Conservation (phyloP, 768 basidiomycete genomes). For the Strobilomyces dryophilus region DNA sequence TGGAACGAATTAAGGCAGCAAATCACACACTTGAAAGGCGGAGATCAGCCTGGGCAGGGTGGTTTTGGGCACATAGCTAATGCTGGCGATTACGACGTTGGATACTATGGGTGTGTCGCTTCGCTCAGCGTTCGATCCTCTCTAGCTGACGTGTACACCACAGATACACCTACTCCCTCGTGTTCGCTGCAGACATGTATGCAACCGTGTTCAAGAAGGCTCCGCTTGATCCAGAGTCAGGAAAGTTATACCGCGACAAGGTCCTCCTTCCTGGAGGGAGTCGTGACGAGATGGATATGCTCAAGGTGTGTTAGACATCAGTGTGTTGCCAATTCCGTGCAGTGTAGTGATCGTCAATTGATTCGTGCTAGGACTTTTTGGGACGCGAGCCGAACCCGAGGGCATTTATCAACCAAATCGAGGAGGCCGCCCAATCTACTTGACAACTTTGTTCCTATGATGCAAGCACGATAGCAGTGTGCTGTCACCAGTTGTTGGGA, state of each 20-base stretch:
- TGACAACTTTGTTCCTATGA: neutral
- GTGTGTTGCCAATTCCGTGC: neutral
- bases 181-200: conserved; percentile 56
- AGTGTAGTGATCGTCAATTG: neutral
- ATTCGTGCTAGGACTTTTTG: conserved; percentile 58
- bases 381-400: conserved; percentile 71
- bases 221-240: conserved; percentile 63
- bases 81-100: conserved; percentile 59
- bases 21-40: conserved; percentile 62
- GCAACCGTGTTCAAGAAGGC: conserved; percentile 72
- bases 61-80: conserved; percentile 63
- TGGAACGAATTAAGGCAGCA: conserved; percentile 70
- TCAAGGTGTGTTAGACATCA: conserved; percentile 46
- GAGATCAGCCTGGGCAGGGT: conserved; percentile 63
- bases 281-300: conserved; percentile 67
- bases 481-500: neutral
- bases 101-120: conserved; percentile 54
- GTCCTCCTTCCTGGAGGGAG: conserved; percentile 70
- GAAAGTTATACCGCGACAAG: conserved; percentile 64
- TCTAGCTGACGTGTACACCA: neutral
- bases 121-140: neutral
- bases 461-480: neutral
- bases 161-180: conserved; percentile 70
- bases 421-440: conserved; percentile 39
- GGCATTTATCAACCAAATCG: conserved; percentile 65